A percentile compares a stretch with the other conserved stretches of the same genome.
These are phyloP conservation scores for Sphenostylis stenocarpa DNA, from an alignment of 306 rosid genomes.

Conservation along the genomic window DNA sequence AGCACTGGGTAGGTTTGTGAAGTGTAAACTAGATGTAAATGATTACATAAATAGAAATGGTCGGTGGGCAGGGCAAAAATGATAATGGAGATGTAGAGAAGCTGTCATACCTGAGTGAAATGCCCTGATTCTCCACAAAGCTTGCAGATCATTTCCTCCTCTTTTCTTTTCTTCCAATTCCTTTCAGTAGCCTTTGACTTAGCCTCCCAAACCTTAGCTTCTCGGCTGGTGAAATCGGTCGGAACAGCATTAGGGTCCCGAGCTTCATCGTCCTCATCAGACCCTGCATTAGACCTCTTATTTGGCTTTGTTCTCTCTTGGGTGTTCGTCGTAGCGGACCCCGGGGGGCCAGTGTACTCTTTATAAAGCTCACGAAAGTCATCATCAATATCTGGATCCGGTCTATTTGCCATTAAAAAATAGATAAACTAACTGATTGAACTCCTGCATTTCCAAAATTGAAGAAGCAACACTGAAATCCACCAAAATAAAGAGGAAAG, in stretches of 20 bases:
- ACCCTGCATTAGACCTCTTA: constrained; percentile 80
- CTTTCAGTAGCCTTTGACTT: constrained; percentile 98
- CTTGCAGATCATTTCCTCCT: constrained; percentile 98
- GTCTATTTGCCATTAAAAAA: constrained; percentile 64
- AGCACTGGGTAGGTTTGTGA: not conserved
- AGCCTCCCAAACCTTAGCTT: constrained; percentile 99
- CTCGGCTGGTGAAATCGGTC: constrained; percentile 96
- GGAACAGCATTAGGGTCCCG: constrained; percentile 97
- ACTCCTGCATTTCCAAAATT: constrained; percentile 36
- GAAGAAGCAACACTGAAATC: constrained; percentile 15
- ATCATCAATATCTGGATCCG: constrained; percentile 79
- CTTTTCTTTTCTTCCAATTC: constrained; percentile 98
- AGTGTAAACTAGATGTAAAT: not conserved
- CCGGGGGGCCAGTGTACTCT: constrained; percentile 93
- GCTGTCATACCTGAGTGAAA: constrained; percentile 80
- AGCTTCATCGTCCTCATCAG: constrained; percentile 80
- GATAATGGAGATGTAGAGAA: constrained; percentile 4
- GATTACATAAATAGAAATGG: not conserved
- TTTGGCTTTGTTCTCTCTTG: constrained; percentile 60
- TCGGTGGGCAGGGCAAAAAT: not conserved
- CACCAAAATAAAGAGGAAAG: not conserved
- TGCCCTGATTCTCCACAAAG: constrained; percentile 96
- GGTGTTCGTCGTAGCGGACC: constrained; percentile 43
- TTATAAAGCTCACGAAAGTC: constrained; percentile 91
- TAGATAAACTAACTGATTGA: not conserved